Conservation (phyloP, 495 filamentous ascomycete species). For the Aspergillus panamensis region DNA sequence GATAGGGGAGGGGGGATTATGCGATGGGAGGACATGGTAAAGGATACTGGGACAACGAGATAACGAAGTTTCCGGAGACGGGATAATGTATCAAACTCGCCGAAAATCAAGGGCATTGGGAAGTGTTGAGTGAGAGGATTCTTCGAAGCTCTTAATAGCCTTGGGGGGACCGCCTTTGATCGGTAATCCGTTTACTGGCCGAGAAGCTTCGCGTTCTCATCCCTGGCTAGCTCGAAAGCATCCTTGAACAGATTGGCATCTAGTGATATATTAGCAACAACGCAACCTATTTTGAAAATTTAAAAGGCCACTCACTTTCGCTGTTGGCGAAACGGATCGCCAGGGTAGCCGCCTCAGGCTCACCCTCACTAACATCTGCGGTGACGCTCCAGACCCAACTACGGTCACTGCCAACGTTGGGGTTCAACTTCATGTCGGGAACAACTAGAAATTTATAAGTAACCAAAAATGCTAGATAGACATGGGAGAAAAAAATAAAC, state of each 20-base stretch:
- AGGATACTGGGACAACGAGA: conserved; percentile 14
- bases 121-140: conserved; percentile 16
- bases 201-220: conserved; percentile 91
- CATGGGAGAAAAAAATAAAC: neutral
- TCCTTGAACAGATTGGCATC: conserved; percentile 98
- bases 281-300: neutral
- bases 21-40: conserved; percentile 14
- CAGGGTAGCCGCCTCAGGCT: conserved; percentile 92
- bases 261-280: conserved; percentile 32
- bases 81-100: conserved; percentile 16
- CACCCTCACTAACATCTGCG: conserved; percentile 96
- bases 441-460: conserved; percentile 62
- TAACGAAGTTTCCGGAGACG: neutral
- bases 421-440: conserved; percentile 96
- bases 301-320: conserved; percentile 66
- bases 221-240: conserved; percentile 94
- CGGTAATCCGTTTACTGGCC: conserved; percentile 35
- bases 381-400: conserved; percentile 99
- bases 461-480: conserved; percentile 5
- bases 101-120: conserved; percentile 14
- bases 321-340: conserved; percentile 98
- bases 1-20: conserved; percentile 11
- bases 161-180: conserved; percentile 5
- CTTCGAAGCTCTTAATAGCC: conserved; percentile 19
- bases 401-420: conserved; percentile 95